These are phyloP conservation scores for Rickenella mellea DNA, from an alignment of 768 basidiomycete genomes.

Conservation along the genomic window DNA sequence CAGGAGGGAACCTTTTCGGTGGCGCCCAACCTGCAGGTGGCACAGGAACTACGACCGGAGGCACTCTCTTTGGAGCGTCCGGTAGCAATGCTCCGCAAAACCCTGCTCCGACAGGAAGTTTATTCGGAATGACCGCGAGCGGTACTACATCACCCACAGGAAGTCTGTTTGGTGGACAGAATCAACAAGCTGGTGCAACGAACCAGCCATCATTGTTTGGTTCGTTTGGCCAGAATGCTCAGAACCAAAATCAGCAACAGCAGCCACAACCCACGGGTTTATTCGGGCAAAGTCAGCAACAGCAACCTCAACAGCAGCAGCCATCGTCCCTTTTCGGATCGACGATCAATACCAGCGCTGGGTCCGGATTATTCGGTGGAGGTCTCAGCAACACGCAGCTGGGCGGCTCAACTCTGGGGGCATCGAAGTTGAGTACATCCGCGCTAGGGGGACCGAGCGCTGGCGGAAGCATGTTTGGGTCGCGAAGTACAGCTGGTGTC, in stretches of 20 bases:
- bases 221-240: background rate
- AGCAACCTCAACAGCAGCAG: slow-evolving; percentile 13
- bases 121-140: background rate
- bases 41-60: slow-evolving; percentile 1
- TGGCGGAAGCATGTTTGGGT: too few species aligned
- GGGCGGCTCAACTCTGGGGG: slow-evolving; percentile 23
- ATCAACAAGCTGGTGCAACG: too few species aligned
- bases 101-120: too few species aligned
- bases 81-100: too few species aligned
- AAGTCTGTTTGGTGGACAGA: slow-evolving; percentile 13
- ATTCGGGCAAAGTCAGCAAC: slow-evolving; percentile 4
- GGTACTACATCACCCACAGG: slow-evolving; percentile 1
- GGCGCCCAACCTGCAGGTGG: background rate
- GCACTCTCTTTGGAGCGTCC: too few species aligned
- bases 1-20: background rate
- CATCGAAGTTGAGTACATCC: slow-evolving; percentile 20
- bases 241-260: background rate
- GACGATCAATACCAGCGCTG: slow-evolving; percentile 14
- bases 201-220: too few species aligned
- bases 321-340: slow-evolving; percentile 24
- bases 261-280: background rate
- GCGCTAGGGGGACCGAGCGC: slow-evolving; percentile 28
- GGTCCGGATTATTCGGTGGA: slow-evolving; percentile 8
- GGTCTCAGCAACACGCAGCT: slow-evolving; percentile 19
- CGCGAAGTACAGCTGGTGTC: too few species aligned